Evolutionary conservation across 163 green algal species (phyloP).

Genomic region (Trebouxia gelatinosa): DNA sequence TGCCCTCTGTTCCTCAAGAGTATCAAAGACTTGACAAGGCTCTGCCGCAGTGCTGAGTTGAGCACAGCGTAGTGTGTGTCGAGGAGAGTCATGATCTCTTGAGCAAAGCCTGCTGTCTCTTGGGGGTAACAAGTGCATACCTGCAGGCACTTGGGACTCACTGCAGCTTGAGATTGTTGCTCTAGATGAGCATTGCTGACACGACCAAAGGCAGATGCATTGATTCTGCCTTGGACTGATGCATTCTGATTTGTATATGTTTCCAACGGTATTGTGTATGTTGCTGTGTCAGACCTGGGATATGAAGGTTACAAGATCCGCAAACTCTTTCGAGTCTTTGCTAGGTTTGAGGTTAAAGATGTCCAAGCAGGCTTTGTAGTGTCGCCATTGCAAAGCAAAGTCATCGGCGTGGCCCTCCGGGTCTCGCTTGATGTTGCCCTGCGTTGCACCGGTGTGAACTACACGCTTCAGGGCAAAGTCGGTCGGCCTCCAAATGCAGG

Average conservation of each 20-base stretch:
- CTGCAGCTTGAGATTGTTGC: too few relatives aligned
- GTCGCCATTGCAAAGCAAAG: slow-evolving; percentile 77
- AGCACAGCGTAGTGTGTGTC: slow-evolving; percentile 78
- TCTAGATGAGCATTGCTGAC: too few relatives aligned
- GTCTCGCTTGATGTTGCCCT: slow-evolving; percentile 89
- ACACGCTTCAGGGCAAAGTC: too few relatives aligned
- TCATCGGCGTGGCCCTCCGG: slow-evolving; percentile 90
- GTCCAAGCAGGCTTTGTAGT: slow-evolving; percentile 84
- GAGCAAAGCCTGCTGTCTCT: slow-evolving; percentile 64
- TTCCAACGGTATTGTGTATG: not conserved
- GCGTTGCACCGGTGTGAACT: too few relatives aligned
- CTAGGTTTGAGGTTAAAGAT: slow-evolving; percentile 88
- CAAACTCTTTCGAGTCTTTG: slow-evolving; percentile 83
- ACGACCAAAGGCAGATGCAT: too few relatives aligned
- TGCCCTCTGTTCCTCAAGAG: slow-evolving; percentile 79
- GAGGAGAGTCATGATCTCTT: slow-evolving; percentile 80
- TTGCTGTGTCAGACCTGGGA: slow-evolving; percentile 80
- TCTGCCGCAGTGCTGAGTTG: slow-evolving; percentile 65
- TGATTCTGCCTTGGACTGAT: not conserved
- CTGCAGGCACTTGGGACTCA: too few relatives aligned
- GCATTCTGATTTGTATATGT: not conserved
- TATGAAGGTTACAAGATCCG: slow-evolving; percentile 86
- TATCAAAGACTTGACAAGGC: slow-evolving; percentile 86
- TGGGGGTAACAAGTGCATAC: slow-evolving; percentile 77
- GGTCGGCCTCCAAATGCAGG: too few relatives aligned